Base-by-base conservation (phyloP, 768 basidiomycete species). In the Dacryopinax primogenitus region DNA sequence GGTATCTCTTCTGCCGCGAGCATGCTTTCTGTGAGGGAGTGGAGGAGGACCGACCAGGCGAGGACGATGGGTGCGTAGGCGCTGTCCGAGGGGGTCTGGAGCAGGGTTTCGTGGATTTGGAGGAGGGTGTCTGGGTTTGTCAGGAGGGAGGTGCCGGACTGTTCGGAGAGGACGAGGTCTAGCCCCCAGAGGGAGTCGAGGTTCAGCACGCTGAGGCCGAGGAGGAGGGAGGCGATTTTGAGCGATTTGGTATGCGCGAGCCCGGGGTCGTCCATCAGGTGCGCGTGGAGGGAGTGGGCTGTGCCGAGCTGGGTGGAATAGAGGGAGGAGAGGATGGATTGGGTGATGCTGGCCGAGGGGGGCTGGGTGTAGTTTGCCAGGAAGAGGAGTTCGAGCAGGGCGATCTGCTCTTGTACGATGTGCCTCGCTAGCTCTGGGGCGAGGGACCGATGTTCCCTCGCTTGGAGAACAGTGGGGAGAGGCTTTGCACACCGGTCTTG, bases 331-430 rank as follows among this genome's bases (percentile, higher is more conserved):
- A 85, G 83, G 36, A 92, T 80, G 64, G 77, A 78, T 32, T 90
- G 85, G 65, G 87, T 71, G 2, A 81, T 76, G 1, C 86, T 88
- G 36, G 78, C 81, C 69, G 88, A 86, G 0, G 85, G 74, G 12
- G 83, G 82, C 65, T 84, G 86, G 13, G 82, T 84, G 85, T 87
- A 94, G 82, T 92, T 86, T 3, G 85, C 81, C 84, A 90, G 90
- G 74, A 96, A 97, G 47, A 96, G 78, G 34, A 94, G 83, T 69
- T 96, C 91, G 62, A 96, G 77, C 44, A 92, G 72, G 12, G 85
- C 84, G 41, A 92, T 76, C 73, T 95, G 94, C 71, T 93, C 86
- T 28, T 70, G 73, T 13, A 75, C 66, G 63, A 73, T 71, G 33
- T 73, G 72, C 23, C 68, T 72, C 1, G 76, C 69, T 73, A 70